These are phyloP conservation scores for Theileria sp. DNA, from an alignment of 169 alveolate genomes.

Conservation along the genomic window DNA sequence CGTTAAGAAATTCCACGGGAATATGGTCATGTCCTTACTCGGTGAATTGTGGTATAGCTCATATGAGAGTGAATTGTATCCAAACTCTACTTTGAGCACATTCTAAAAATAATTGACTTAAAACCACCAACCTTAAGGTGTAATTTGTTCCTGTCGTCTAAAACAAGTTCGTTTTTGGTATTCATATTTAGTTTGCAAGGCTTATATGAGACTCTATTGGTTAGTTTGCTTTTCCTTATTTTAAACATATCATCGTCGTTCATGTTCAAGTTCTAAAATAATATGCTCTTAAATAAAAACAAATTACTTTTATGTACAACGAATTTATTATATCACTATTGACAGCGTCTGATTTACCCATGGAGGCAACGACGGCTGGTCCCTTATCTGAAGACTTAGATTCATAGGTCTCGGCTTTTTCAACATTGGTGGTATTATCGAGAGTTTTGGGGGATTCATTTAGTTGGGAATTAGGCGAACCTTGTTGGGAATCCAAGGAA, in stretches of 20 bases:
- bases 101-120: neutral
- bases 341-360: neutral
- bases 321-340: neutral
- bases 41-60: neutral
- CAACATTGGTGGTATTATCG: neutral
- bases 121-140: neutral
- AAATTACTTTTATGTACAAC: neutral
- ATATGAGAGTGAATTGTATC: conserved; percentile 7
- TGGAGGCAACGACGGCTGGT: neutral
- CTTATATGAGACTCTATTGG: neutral
- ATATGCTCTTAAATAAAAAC: too few species aligned
- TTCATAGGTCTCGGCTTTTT: neutral
- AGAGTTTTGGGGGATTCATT: neutral
- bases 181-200: neutral
- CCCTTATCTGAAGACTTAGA: neutral
- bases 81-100: conserved; percentile 11
- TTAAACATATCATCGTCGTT: neutral
- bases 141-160: neutral
- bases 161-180: neutral
- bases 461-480: neutral
- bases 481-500: neutral
- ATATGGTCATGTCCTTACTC: neutral
- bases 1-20: conserved; percentile 20
- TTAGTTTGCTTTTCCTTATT: neutral
- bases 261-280: neutral